Conservation (phyloP, 2,329 filamentous ascomycete species). For the Monilinia fructigena region DNA sequence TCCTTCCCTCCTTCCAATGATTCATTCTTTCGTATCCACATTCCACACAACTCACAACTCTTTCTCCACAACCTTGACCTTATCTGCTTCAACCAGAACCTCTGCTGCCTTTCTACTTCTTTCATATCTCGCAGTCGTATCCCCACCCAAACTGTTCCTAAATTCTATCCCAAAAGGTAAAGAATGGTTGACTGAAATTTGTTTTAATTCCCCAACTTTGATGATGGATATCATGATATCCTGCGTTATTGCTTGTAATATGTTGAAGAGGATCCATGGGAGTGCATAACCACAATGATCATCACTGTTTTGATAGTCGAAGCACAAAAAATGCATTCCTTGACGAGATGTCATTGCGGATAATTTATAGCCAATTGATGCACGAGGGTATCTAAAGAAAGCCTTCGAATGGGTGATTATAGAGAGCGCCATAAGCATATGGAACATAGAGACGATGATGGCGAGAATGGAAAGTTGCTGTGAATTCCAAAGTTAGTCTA, state of each 20-base stretch:
- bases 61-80: constrained; percentile 20
- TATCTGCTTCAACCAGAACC: constrained; percentile 35
- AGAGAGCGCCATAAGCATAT: constrained; percentile 93
- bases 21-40: too few relatives aligned
- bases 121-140: constrained; percentile 36
- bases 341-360: constrained; percentile 82
- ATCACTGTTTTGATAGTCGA: constrained; percentile 93
- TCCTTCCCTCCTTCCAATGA: neutral
- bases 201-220: constrained; percentile 99
- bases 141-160: constrained; percentile 59
- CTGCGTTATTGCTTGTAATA: constrained; percentile 90
- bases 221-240: constrained; percentile 97
- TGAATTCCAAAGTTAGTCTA: constrained; percentile 27
- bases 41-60: neutral
- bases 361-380: constrained; percentile 77
- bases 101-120: constrained; percentile 37
- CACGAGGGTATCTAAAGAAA: constrained; percentile 90
- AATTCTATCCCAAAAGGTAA: constrained; percentile 90
- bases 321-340: constrained; percentile 86
- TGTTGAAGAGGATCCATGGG: constrained; percentile 91
- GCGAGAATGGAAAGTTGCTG: constrained; percentile 85
- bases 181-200: constrained; percentile 88
- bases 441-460: constrained; percentile 97
- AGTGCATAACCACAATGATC: constrained; percentile 97
- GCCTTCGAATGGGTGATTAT: constrained; percentile 94